Conservation (phyloP, 1,284 basidiomycete species). For the Puccinia coronata region DNA sequence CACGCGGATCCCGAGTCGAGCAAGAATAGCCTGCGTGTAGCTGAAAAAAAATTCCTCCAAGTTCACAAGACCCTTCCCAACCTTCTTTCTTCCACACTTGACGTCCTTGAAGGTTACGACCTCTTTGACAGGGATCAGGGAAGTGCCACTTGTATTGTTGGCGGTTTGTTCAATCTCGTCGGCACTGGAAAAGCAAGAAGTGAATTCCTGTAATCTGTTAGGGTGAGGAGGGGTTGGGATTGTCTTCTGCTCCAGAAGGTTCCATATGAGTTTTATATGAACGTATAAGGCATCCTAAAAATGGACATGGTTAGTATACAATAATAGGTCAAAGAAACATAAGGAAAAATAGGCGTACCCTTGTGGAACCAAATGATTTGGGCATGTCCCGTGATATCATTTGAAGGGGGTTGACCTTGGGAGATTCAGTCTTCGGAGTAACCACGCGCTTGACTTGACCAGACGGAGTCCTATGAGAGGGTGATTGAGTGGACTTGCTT, state of each 20-base stretch:
- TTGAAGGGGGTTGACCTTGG: not conserved
- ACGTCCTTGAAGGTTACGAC: not conserved
- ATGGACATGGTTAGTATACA: not conserved
- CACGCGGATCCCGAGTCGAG: constrained; percentile 4
- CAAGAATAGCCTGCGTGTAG: constrained; percentile 25
- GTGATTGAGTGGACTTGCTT: not conserved
- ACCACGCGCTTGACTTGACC: not conserved
- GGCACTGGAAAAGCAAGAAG: constrained; percentile 1
- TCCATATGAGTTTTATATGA: constrained; percentile 33
- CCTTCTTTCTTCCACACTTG: not conserved
- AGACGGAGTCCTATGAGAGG: not conserved
- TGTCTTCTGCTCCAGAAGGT: constrained; percentile 11
- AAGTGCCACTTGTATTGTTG: not conserved
- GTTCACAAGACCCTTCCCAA: constrained; percentile 18
- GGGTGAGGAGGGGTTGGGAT: not conserved
- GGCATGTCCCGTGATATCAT: not conserved
- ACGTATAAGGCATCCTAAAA: constrained; percentile 32
- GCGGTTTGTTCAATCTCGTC: not conserved
- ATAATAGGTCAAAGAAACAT: too few species aligned
- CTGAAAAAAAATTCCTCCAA: constrained; percentile 14
- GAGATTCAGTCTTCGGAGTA: not conserved
- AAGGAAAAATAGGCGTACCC: too few species aligned
- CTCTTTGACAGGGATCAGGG: constrained; percentile 24
- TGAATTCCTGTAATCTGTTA: constrained; percentile 6
- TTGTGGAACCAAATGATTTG: not conserved